These are phyloP conservation scores for Podospora pseudocomata DNA, from an alignment of 495 filamentous ascomycete genomes.

Conservation along the genomic window DNA sequence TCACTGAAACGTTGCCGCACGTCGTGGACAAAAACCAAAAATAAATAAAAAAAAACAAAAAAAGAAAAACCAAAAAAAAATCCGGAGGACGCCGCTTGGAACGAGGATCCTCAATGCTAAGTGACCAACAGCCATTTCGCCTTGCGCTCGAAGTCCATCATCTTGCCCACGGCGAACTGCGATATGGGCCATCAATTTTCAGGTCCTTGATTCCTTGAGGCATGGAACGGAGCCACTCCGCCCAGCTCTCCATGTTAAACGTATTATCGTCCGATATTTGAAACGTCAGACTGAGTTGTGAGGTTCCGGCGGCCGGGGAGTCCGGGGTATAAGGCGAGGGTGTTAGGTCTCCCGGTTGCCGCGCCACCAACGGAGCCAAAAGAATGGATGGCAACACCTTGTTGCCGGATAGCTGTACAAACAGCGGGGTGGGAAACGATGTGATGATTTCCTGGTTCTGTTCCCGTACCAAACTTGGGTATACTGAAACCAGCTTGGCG, in stretches of 20 bases:
- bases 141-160: too few species aligned
- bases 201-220: slow-evolving; percentile 47
- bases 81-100: too few species aligned
- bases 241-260: slow-evolving; percentile 42
- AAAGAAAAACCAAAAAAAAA: too few species aligned
- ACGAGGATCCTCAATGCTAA: too few species aligned
- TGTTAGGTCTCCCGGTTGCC: slow-evolving; percentile 17
- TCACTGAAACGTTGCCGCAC: slow-evolving; percentile 38
- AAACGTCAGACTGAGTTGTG: slow-evolving; percentile 44
- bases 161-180: slow-evolving; percentile 22
- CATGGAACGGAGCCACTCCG: slow-evolving; percentile 50
- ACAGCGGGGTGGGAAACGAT: slow-evolving; percentile 44
- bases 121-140: too few species aligned
- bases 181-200: slow-evolving; percentile 45
- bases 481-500: slow-evolving; percentile 41
- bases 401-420: slow-evolving; percentile 45
- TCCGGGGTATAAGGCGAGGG: slow-evolving; percentile 20
- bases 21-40: too few species aligned
- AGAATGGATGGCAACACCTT: slow-evolving; percentile 46
- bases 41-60: too few species aligned
- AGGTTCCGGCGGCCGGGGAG: slow-evolving; percentile 27
- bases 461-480: slow-evolving; percentile 44
- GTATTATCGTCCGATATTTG: slow-evolving; percentile 39
- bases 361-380: slow-evolving; percentile 30
- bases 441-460: slow-evolving; percentile 35